Base-by-base conservation (phyloP, 2,329 filamentous ascomycete genomes). In the Septoria linicola region DNA sequence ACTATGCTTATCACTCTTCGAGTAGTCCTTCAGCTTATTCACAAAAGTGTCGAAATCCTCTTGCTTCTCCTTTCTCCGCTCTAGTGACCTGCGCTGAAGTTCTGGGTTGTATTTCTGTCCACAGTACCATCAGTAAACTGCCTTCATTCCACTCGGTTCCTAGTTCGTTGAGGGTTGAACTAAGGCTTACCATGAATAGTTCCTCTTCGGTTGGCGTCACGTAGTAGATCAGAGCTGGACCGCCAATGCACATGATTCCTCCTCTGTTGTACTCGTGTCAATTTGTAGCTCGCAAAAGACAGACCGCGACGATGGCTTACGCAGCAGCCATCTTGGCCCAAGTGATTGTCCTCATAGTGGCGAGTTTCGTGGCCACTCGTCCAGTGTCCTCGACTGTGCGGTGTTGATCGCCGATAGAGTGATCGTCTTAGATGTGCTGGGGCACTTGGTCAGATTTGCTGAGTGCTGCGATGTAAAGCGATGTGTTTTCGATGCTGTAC, bases 31-130 rank as follows among this genome's bases (percentile, higher is more conserved):
- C 67, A 99, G 72, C 63, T 85, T 83, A 41, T 67, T 80, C 21
- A 96, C 87, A 66, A 96, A 97, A 49, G 90, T 81, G 66, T 96
- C 88, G 63, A 96, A 96, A 53, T 96, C 90, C 70, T 91, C 80
- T 66, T 93, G 83, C 54, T 81, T 81, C 68, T 87, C 82, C 51
- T 85, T 78, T 14, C 89, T 81, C 52, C 84, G 81, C 70, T 91
- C 90, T n/a, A 95, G 75, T 56, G 88, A 90, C 66, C 87, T 82
- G 70, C 88, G 88, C 68, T 93, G 88, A n/a, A 99, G 80, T 27
- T 97, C 93, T 0, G 92, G 92, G 70, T 92, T 97, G 75, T 97
- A 97, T 71, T 80, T 83, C 75, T 89, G 17, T 16, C 8, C 8
- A 31, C 14, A 37, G 19, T 6, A 35, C 23, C 23, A 27, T 27